A percentile compares a stretch with the other conserved stretches of the same genome.
These are phyloP conservation scores for Acanthamoeba polyphaga DNA, from an alignment of 208 protist species.

Conservation along the genomic window DNA sequence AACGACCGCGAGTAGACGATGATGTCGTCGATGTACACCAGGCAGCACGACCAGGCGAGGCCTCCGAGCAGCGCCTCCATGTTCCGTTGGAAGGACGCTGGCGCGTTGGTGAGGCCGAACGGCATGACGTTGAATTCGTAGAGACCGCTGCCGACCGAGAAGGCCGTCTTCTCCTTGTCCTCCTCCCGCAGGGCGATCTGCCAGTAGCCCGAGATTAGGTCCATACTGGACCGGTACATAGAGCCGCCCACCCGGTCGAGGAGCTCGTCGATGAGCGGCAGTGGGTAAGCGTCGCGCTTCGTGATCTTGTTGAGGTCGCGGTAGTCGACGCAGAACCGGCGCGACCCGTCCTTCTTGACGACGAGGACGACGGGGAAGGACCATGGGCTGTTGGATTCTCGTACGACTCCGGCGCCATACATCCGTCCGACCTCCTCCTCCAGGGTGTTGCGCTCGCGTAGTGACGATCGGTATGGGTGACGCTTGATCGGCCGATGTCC, in stretches of 20 bases:
- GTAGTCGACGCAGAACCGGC: slow-evolving; percentile 68
- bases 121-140: slow-evolving; percentile 74
- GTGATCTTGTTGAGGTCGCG: slow-evolving; percentile 48
- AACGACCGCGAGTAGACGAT: background rate
- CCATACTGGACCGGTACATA: background rate
- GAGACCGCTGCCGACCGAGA: slow-evolving; percentile 26
- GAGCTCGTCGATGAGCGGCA: slow-evolving; percentile 48
- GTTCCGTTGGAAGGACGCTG: slow-evolving; percentile 37
- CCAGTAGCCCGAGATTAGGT: slow-evolving; percentile 62
- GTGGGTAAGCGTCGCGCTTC: slow-evolving; percentile 67
- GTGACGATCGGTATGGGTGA: background rate
- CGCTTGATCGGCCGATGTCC: background rate
- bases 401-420: background rate
- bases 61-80: slow-evolving; percentile 59
- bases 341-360: slow-evolving; percentile 6
- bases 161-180: slow-evolving; percentile 75
- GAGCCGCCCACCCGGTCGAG: background rate
- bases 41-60: background rate
- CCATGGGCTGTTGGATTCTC: background rate
- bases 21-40: slow-evolving; percentile 42
- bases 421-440: background rate
- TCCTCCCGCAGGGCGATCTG: slow-evolving; percentile 20
- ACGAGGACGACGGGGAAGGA: background rate
- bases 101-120: slow-evolving; percentile 71
- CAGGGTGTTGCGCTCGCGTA: background rate